A percentile compares a stretch with the other conserved stretches of the same genome.
These are phyloP conservation scores for Pichia pseudocactophila DNA, from an alignment of 805 yeast species.

Conservation along the genomic window DNA sequence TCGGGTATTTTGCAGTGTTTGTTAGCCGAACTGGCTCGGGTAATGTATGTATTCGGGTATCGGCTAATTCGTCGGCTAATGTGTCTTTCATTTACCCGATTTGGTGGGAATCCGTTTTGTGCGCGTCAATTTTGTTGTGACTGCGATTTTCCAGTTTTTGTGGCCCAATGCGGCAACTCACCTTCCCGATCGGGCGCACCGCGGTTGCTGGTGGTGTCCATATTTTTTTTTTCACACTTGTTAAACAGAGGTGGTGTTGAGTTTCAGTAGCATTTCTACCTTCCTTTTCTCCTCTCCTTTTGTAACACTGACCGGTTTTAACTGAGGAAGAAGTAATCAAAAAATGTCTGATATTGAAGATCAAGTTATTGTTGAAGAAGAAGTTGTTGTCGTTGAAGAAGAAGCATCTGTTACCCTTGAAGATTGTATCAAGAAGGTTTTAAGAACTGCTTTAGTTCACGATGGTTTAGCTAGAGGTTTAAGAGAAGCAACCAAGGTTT, in stretches of 20 bases:
- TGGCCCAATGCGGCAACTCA: no score
- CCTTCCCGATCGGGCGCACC: no score
- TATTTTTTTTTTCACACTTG: neutral
- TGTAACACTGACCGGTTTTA: constrained; percentile 29
- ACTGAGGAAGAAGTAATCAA: constrained; percentile 32
- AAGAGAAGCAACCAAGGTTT: constrained; percentile 99
- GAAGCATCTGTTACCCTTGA: constrained; percentile 89
- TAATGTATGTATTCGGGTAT: no score
- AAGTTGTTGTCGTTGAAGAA: constrained; percentile 69
- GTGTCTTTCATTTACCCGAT: no score
- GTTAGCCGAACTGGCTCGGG: no score
- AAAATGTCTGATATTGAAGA: constrained; percentile 90
- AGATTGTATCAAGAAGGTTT: constrained; percentile 96
- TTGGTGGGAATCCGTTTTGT: no score
- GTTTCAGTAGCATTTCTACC: neutral
- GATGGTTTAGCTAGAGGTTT: constrained; percentile 99
- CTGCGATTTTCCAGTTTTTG: no score
- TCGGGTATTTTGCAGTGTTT: no score
- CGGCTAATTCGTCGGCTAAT: no score
- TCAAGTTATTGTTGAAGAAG: constrained; percentile 71
- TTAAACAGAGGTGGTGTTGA: neutral
- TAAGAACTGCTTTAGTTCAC: constrained; percentile 95
- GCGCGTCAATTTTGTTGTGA: no score
- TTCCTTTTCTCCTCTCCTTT: constrained; percentile 4
- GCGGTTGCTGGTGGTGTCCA: no score